Conservation (phyloP, 805 yeast species). For the Candida arabinofermentans region DNA sequence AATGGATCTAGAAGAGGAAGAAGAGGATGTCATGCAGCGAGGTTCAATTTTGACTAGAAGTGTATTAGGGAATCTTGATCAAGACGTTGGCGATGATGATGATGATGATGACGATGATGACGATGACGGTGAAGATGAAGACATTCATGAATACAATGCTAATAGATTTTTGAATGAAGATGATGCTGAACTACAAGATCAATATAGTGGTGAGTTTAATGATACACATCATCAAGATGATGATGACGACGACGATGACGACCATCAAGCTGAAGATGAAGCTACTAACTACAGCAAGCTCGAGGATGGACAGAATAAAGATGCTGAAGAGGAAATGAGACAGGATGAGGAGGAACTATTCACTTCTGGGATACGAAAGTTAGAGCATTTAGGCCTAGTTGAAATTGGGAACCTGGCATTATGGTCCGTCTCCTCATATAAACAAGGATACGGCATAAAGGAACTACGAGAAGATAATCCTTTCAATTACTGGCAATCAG, state of each 20-base stretch:
- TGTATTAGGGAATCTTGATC: background rate
- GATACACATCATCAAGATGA: background rate
- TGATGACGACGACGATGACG: constrained; percentile 8
- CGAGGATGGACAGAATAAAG: constrained; percentile 6
- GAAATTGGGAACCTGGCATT: constrained; percentile 80
- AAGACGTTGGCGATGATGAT: background rate
- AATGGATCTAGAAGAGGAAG: background rate
- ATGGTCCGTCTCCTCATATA: constrained; percentile 79
- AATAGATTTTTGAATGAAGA: background rate
- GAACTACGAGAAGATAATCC: constrained; percentile 73
- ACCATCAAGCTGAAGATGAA: constrained; percentile 6
- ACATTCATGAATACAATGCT: constrained; percentile 3
- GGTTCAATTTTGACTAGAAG: background rate
- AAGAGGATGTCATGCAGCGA: background rate
- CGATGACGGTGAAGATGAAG: constrained; percentile 4
- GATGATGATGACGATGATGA: constrained; percentile 6
- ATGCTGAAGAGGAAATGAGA: constrained; percentile 7
- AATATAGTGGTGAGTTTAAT: constrained; percentile 1
- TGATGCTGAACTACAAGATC: background rate
- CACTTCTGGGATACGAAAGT: constrained; percentile 43
- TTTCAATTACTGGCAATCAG: constrained; percentile 87
- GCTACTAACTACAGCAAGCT: background rate
- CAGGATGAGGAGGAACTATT: constrained; percentile 18
- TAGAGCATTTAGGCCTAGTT: constrained; percentile 55
- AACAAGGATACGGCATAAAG: constrained; percentile 67